phyloP scores from a whole-genome alignment of 2,329 filamentous ascomycete genomes.

The Ploettnerulaceae sp. region DNA sequence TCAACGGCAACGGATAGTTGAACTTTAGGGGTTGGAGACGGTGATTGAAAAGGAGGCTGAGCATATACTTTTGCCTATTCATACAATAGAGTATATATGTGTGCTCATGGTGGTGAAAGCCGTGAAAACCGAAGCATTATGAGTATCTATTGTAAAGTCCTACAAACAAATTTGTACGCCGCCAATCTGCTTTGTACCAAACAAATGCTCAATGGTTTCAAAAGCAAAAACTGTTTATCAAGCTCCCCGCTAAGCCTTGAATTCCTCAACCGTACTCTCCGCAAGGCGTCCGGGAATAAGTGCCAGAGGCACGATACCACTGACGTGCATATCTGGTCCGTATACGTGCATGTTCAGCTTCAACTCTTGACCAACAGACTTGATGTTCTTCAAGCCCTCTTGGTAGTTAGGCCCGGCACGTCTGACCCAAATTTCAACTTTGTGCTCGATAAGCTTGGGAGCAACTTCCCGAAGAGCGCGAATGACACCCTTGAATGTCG shows the following conservation, averaged over 20 bases:
- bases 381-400: slow-evolving; percentile 99
- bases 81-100: background rate
- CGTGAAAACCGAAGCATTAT: slow-evolving; percentile 22
- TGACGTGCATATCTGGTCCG: slow-evolving; percentile 81
- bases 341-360: slow-evolving; percentile 92
- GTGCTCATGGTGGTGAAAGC: background rate
- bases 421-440: slow-evolving; percentile 94
- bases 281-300: slow-evolving; percentile 64
- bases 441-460: slow-evolving; percentile 85
- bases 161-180: slow-evolving; percentile 24
- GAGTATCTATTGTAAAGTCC: slow-evolving; percentile 32
- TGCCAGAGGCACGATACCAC: slow-evolving; percentile 90
- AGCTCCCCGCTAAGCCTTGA: slow-evolving; percentile 34
- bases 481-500: slow-evolving; percentile 99
- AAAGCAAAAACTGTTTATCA: slow-evolving; percentile 11
- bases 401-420: slow-evolving; percentile 96
- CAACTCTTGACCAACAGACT: slow-evolving; percentile 89
- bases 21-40: background rate
- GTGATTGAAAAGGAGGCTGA: background rate
- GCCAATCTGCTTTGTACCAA: slow-evolving; percentile 20
- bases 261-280: slow-evolving; percentile 57
- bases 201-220: slow-evolving; percentile 22
- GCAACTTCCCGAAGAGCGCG: slow-evolving; percentile 88
- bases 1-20: too few relatives aligned
- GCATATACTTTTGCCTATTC: background rate